phyloP scores from a whole-genome alignment of 176 grass and related monocot species.

The Zizania latifolia region DNA sequence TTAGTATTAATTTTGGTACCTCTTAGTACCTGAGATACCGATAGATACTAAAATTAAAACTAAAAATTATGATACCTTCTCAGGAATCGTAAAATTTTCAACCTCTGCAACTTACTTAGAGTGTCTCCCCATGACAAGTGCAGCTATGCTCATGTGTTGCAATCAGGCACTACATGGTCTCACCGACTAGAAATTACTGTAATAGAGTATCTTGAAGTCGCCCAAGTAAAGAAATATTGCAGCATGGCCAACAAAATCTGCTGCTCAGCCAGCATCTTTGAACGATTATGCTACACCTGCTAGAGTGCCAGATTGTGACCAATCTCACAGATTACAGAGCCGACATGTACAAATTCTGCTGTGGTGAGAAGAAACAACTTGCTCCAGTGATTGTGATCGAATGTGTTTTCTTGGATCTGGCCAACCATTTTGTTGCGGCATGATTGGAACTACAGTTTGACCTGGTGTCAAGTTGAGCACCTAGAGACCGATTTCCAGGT shows the following conservation, averaged over 20 bases:
- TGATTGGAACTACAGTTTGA: conserved; percentile 26
- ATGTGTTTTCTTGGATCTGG: conserved; percentile 20
- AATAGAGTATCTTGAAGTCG: background rate
- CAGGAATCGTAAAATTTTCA: too few species aligned
- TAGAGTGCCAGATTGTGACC: conserved; percentile 8
- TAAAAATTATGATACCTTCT: too few species aligned
- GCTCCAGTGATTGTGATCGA: conserved; percentile 20
- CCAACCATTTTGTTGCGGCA: conserved; percentile 16
- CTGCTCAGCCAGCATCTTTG: conserved; percentile 5
- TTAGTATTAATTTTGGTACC: too few species aligned
- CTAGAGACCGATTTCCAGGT: background rate
- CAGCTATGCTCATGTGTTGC: background rate
- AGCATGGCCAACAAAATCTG: background rate
- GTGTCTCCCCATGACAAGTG: background rate
- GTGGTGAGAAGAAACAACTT: conserved; percentile 23
- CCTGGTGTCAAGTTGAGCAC: background rate
- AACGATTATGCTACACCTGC: conserved; percentile 9
- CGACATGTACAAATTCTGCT: background rate
- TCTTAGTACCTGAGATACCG: too few species aligned
- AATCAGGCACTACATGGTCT: background rate
- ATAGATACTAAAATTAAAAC: too few species aligned
- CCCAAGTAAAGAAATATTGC: background rate
- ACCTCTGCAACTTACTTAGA: background rate
- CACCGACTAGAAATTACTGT: background rate
- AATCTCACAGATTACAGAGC: conserved; percentile 21